These are phyloP conservation scores for Aspergillus ustus DNA, from an alignment of 2,329 filamentous ascomycete genomes.

Conservation along the genomic window DNA sequence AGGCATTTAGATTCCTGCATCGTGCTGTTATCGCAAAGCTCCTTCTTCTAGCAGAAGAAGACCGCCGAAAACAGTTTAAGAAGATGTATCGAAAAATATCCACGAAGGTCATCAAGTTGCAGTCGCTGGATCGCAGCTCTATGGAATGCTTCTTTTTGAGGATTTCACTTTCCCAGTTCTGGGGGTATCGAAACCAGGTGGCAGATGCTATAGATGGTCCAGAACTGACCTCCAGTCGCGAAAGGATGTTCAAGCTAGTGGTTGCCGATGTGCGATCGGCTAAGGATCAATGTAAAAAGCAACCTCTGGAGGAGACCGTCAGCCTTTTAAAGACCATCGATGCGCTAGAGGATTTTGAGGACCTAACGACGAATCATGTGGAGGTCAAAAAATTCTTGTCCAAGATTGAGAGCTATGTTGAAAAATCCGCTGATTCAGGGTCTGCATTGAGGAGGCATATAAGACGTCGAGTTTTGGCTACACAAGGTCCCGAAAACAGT, in stretches of 20 bases:
- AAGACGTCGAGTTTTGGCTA: constrained; percentile 40
- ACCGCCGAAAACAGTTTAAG: constrained; percentile 40
- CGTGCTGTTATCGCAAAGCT: constrained; percentile 41
- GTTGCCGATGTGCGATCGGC: constrained; percentile 41
- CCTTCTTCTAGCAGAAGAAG: constrained; percentile 38
- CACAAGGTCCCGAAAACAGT: constrained; percentile 32
- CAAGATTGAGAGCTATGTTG: constrained; percentile 42
- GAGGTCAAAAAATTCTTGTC: constrained; percentile 42
- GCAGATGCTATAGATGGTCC: constrained; percentile 32
- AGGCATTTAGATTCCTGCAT: constrained; percentile 43
- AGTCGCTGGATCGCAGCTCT: constrained; percentile 37
- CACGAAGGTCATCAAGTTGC: constrained; percentile 35
- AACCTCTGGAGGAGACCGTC: constrained; percentile 38
- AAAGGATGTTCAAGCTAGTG: constrained; percentile 39
- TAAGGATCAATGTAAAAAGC: constrained; percentile 41
- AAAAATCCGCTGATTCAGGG: constrained; percentile 38
- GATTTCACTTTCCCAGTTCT: constrained; percentile 41
- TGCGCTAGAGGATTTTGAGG: constrained; percentile 46
- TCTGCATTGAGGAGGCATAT: constrained; percentile 35
- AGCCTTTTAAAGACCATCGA: constrained; percentile 44
- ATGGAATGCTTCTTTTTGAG: constrained; percentile 43
- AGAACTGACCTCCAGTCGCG: constrained; percentile 38
- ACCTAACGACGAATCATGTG: constrained; percentile 38
- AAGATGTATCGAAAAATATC: constrained; percentile 40
- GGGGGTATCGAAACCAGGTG: constrained; percentile 38